Evolutionary conservation across 345 rosid genomes (phyloP), one percentile per base, ranked within the genome.

Genomic region (Sisymbrium irio): DNA sequence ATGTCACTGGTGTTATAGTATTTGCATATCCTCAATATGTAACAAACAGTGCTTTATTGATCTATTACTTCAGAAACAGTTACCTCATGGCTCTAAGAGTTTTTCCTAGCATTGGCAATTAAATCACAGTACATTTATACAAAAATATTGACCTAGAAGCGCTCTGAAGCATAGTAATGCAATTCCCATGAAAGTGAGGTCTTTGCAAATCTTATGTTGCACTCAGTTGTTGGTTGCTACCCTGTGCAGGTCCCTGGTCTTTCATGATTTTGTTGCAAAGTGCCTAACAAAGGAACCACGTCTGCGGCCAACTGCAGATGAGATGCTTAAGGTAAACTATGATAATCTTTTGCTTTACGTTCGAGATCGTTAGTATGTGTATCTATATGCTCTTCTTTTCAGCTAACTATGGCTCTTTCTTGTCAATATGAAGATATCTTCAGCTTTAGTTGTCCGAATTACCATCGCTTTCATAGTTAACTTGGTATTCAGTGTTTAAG

Each of bases 201-300:
- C 18, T 27, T 54, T 57, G 65, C 30, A 67, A 19, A 60, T 60
- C 65, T 53, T 55, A 18, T 73, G 71, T 2, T 3, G 49, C 62
- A 37, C 12, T 54, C 9, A 7, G 19, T 30, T 51, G 27, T 50
- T 66, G 47, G 35, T 37, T 78, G 62, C 64, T 73, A 46, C 72
- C 54, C 66, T 39, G 71, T 78, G 72, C 80, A 94, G 97, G 98
- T 92, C 99, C 72, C 90, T 95, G 67, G 90, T 95, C 53, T 95
- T 92, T 62, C 99, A 95, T 89, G 99, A 95, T 85, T 95, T 95
- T 82, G 87, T 92, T 71, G 99, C 99, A 6, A 92, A 86, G 82
- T 90, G 91, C 85, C 92, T 95, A 22, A 92, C 99, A 62, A 95
- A 95, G 72, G 99, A 95, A 75, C 93, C 99, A 67, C 93, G 98